Base-by-base conservation (phyloP, 1,284 basidiomycete species). In the Ganoderma sinense region DNA sequence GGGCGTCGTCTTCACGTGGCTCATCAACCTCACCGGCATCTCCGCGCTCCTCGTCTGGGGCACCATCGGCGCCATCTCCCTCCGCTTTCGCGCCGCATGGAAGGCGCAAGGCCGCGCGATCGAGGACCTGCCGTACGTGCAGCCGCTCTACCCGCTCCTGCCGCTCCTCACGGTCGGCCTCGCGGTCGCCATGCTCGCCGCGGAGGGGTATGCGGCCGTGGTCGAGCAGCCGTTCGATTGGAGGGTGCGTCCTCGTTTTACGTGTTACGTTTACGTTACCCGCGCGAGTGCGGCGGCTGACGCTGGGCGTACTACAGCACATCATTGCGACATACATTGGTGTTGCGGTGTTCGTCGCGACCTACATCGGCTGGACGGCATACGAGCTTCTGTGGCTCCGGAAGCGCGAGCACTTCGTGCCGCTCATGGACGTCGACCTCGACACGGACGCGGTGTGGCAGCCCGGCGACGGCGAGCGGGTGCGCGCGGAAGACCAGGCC, bases 21-120 rank as follows among this genome's bases (percentile, higher is more conserved):
- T 91, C 43, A 85, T 91, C 74, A 90, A 91, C 76, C 81, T 94
- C 63, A 90, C 89, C 7, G 88, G 91, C 11, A 89, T 93, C 68
- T 90, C 91, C 1, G 90, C 91, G 26, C 81, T 94, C 66, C 84
- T 93, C 62, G 88, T 88, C 29, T 93, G 90, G 89, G 86, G 82
- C 39, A 84, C 85, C 33, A 85, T 94, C 73, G 87, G 89, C 8
- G 23, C 81, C 26, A 86, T 88, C 43, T 87, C 86, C 0, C 66
- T 88, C 43, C 85, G 86, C 20, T 88, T 89, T 78, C 83, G 87
- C 36, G 71, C 75, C 16, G 86, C 86, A 7, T 88, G 84, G 78
- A 71, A 66, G 26, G 82, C 80, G 0, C 85, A 85, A 60, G 82
- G 82, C 23, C 78, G 82, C 43, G 69, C 77, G 1, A 76, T 86